A percentile compares a stretch with the other conserved stretches of the same genome.
These are phyloP conservation scores for Diversispora eburnea DNA, from an alignment of 192 early-diverging fungal genomes.

Conservation along the genomic window DNA sequence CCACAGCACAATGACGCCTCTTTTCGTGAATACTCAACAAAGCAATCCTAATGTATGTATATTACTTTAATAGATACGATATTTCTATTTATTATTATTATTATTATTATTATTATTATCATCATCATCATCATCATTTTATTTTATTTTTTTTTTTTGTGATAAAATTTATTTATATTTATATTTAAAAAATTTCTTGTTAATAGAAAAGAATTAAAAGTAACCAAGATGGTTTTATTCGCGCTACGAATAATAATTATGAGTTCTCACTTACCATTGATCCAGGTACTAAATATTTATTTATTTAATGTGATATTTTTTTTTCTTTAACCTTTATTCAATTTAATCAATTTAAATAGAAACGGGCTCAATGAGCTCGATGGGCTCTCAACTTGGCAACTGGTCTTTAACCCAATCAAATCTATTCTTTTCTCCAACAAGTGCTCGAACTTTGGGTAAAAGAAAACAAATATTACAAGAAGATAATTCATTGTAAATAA, in stretches of 20 bases:
- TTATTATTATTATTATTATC: too few relatives aligned
- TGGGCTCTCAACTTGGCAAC: neutral
- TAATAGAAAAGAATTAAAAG: neutral
- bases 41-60: conserved; percentile 36
- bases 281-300: neutral
- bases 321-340: neutral
- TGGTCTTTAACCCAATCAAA: conserved; percentile 13
- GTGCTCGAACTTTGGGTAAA: neutral
- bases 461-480: neutral
- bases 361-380: too few relatives aligned
- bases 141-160: neutral
- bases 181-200: neutral
- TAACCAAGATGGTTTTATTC: neutral
- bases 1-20: conserved; percentile 55
- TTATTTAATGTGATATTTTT: neutral
- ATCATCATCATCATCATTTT: neutral
- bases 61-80: too few relatives aligned
- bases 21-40: conserved; percentile 54
- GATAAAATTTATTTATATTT: neutral
- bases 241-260: conserved; percentile 6
- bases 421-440: neutral
- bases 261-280: neutral
- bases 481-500: neutral
- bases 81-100: too few relatives aligned
- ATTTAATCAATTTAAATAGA: neutral